Conservation (phyloP, 163 green algal species). For the Scenedesmus sp. region DNA sequence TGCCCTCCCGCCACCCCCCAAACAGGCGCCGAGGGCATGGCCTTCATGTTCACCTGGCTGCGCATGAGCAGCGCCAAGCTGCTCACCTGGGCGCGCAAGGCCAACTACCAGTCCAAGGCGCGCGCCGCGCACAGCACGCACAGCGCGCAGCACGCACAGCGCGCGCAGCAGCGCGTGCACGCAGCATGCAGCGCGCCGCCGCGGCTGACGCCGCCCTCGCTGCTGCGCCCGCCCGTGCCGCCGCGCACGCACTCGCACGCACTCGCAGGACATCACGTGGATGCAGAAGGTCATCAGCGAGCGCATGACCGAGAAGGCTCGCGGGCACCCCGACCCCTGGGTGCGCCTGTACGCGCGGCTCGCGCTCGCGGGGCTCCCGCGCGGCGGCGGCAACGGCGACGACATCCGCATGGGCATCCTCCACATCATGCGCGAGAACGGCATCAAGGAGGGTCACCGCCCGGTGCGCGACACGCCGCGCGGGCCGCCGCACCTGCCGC, state of each 20-base stretch:
- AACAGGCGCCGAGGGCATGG: conserved; percentile 69
- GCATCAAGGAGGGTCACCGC: conserved; percentile 88
- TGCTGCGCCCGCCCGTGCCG: no score
- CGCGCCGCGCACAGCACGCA: no score
- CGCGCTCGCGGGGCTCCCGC: conserved; percentile 76
- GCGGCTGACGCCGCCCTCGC: no score
- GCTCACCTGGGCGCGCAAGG: conserved; percentile 74
- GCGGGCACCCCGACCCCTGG: conserved; percentile 26
- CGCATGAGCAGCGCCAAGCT: conserved; percentile 73
- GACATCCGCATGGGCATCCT: conserved; percentile 91
- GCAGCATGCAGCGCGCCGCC: no score
- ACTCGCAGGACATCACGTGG: conserved; percentile 91
- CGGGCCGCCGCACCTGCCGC: no score
- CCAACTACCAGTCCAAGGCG: conserved; percentile 89
- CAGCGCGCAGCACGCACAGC: no score
- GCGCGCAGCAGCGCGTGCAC: no score
- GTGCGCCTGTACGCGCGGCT: conserved; percentile 69
- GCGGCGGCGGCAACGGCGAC: conserved; percentile 89
- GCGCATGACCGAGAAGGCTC: conserved; percentile 65
- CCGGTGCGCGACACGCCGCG: conserved; percentile 51
- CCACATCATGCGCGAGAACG: conserved; percentile 91
- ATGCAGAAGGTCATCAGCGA: conserved; percentile 82
- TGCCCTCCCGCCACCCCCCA: not conserved
- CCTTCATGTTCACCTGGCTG: conserved; percentile 81
- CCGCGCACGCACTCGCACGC: no score